phyloP scores from a whole-genome alignment of 140 eudicot species.

The Flaveria floridana region DNA sequence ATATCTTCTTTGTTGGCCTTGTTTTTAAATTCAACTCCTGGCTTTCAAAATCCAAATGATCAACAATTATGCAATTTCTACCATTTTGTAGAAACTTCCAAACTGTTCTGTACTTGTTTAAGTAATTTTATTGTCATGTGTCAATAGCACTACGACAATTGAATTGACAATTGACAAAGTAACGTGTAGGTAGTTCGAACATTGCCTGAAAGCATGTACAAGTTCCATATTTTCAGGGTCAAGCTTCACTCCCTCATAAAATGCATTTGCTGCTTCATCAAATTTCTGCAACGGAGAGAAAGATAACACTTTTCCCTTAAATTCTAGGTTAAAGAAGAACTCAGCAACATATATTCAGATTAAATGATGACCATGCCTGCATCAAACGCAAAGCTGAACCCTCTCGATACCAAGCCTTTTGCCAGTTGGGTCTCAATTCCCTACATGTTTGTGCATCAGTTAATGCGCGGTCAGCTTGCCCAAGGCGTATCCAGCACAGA shows the following conservation, averaged over 20 bases:
- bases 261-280: conserved; percentile 94
- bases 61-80: neutral
- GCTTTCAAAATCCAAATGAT: neutral
- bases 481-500: conserved; percentile 90
- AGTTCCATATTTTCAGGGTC: conserved; percentile 96
- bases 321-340: neutral
- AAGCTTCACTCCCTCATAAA: conserved; percentile 84
- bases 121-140: conserved; percentile 8
- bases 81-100: neutral
- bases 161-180: neutral
- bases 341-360: neutral
- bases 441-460: conserved; percentile 81
- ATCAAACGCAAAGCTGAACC: conserved; percentile 83
- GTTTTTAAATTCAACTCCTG: neutral
- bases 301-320: neutral
- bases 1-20: neutral
- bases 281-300: conserved; percentile 52
- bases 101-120: neutral
- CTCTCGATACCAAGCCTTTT: conserved; percentile 90
- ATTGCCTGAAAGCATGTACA: conserved; percentile 81
- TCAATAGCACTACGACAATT: neutral
- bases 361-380: conserved; percentile 48
- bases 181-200: conserved; percentile 11
- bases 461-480: conserved; percentile 90
- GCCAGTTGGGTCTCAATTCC: conserved; percentile 77